phyloP scores from a whole-genome alignment of 345 rosid genomes.

The Noccaea caerulescens region DNA sequence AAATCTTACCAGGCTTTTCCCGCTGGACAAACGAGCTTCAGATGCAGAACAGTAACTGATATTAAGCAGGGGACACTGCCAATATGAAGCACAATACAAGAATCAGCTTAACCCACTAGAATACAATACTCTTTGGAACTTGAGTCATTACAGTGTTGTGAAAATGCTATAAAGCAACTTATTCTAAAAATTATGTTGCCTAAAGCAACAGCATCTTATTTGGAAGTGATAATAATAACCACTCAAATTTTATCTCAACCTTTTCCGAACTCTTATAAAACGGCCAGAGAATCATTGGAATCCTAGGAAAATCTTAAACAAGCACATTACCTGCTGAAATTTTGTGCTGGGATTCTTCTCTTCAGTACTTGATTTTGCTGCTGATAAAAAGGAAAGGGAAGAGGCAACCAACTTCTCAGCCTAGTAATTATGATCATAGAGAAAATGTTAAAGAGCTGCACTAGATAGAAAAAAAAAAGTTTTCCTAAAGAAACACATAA shows the following conservation, averaged over 20 bases:
- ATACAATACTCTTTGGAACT: neutral
- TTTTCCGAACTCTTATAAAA: constrained; percentile 18
- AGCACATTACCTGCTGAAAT: constrained; percentile 70
- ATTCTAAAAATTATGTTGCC: neutral
- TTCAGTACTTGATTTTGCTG: constrained; percentile 53
- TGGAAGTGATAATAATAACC: neutral
- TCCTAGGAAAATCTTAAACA: constrained; percentile 18
- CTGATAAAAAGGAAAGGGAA: constrained; percentile 69
- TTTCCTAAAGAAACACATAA: constrained; percentile 12
- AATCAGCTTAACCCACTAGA: constrained; percentile 32
- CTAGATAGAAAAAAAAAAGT: constrained; percentile 7
- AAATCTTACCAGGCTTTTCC: constrained; percentile 72
- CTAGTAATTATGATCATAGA: constrained; percentile 48
- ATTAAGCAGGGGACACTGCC: constrained; percentile 92
- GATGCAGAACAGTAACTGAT: constrained; percentile 93
- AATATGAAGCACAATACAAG: constrained; percentile 39
- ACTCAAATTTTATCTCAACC: neutral
- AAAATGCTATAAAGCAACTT: constrained; percentile 7
- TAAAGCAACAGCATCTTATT: constrained; percentile 1
- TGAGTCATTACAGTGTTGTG: constrained; percentile 23
- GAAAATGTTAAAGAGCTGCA: constrained; percentile 26
- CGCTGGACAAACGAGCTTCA: constrained; percentile 61
- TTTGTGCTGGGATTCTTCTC: constrained; percentile 45
- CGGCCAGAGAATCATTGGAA: constrained; percentile 14
- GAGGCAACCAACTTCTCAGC: constrained; percentile 82